Evolutionary conservation across 768 basidiomycete genomes (phyloP), one percentile per base, ranked within the genome.

Genomic region (Tricholoma sp.): DNA sequence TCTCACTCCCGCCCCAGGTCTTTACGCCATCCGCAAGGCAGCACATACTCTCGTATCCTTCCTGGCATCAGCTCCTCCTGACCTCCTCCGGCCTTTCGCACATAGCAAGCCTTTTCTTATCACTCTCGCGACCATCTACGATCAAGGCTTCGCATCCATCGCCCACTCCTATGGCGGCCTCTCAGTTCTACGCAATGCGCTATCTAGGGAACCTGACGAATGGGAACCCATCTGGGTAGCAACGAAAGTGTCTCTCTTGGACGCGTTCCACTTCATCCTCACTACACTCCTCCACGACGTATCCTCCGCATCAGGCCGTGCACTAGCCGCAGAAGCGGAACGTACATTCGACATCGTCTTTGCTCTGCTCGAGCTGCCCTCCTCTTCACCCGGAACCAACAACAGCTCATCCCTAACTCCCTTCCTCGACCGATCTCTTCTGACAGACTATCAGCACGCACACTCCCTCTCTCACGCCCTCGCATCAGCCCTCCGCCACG

Each of bases 151-250:
- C 31, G 62, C 77, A 0, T 56, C 76, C 10, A 71, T 87, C 39
- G 80, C 85, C 1, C 74, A 73, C 13, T 80, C 82, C 0, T 88
- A 90, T 54, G 87, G 89, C 0, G 85, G 86, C 11, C 60, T 80
- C 9, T 63, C 71, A 24, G 59, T 75, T 31, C 64, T 75, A 17
- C 53, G 68, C 20, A 57, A 53, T 5, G 61, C 57, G 7, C 62
- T 61, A 33, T 61, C 67, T 11, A 64, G 71, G 54, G 66, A 72
- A 4, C 68, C 76, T 13, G 83, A 85, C 59, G 80, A 89, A 51
- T 91, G 88, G 88, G 83, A 88, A 59, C 74, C 73, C 12, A 75
- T 88, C 47, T 88, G 86, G 81, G 73, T 91, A 6, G 80, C 85
- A 55, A 84, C 86, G 2, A 92, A 91, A 70, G 84, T 88, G 7